phyloP scores from a whole-genome alignment of 2,329 filamentous ascomycete species.

The Aspergillus fijiensis region DNA sequence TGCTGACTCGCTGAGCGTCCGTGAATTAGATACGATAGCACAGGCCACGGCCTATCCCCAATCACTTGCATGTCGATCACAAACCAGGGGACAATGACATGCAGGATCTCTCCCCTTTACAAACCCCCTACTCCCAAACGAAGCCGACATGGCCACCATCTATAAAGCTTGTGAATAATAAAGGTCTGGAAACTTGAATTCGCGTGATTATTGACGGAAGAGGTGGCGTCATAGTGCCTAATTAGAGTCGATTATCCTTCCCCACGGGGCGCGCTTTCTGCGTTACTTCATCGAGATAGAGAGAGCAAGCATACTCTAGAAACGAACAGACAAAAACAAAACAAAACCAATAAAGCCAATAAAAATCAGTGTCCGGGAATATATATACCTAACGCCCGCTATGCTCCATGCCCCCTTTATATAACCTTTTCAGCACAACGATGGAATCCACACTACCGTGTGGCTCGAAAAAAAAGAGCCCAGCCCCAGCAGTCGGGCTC shows the following conservation, averaged over 20 bases:
- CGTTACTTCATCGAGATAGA: conserved; percentile 1
- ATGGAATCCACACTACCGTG: background rate
- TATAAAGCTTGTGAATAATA: background rate
- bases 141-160: background rate
- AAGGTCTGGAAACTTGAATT: background rate
- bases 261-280: background rate
- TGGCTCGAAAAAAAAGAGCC: background rate
- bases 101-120: background rate
- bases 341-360: background rate
- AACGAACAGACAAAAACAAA: background rate
- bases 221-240: background rate
- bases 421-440: background rate
- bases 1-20: background rate
- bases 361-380: background rate
- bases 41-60: background rate
- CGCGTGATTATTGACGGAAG: background rate
- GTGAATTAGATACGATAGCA: background rate
- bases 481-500: background rate
- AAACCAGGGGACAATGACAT: background rate
- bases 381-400: conserved; percentile 10
- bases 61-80: background rate
- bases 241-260: background rate
- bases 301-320: background rate
- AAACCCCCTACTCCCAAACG: background rate
- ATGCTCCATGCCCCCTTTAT: conserved; percentile 10